A percentile compares a stretch with the other conserved stretches of the same genome.
Evolutionary conservation across 176 grass and related monocot genomes (phyloP).

Genomic region (Coix lacrymajobi): DNA sequence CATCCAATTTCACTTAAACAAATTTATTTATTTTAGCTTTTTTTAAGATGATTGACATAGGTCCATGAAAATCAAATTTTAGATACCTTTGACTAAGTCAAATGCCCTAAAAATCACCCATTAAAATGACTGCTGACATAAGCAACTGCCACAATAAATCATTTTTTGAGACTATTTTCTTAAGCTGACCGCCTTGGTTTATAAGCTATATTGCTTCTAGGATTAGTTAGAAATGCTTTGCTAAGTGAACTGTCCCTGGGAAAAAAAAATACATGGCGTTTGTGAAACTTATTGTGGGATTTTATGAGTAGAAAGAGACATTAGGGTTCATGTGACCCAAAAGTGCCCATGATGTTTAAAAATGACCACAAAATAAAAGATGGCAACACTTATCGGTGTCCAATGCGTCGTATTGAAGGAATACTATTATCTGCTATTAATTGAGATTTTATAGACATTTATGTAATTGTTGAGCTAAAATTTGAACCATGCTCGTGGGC

Average conservation of each 20-base stretch:
- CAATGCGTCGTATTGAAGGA: not conserved
- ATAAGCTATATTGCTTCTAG: too few species aligned
- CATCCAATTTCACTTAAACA: not conserved
- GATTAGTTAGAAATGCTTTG: not conserved
- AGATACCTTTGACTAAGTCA: not conserved
- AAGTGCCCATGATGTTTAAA: not conserved
- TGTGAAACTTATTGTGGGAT: not conserved
- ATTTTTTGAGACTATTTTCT: not conserved
- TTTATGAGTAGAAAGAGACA: not conserved
- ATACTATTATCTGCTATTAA: not conserved
- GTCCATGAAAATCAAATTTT: not conserved
- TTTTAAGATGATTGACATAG: not conserved
- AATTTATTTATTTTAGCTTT: not conserved
- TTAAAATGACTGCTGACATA: too few species aligned
- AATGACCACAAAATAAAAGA: not conserved
- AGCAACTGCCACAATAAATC: not conserved
- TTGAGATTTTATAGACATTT: not conserved
- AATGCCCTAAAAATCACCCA: too few species aligned
- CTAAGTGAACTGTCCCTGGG: not conserved
- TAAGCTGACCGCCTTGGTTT: not conserved
- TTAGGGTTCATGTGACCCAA: not conserved
- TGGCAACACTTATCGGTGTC: not conserved
- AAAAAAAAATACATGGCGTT: too few species aligned
- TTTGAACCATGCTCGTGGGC: not conserved
- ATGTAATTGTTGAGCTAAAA: not conserved